Percentiles rank a stretch among this genome's conserved stretches.
Conservation (phyloP, 495 filamentous ascomycete species). For the Lichina pygmaea region DNA sequence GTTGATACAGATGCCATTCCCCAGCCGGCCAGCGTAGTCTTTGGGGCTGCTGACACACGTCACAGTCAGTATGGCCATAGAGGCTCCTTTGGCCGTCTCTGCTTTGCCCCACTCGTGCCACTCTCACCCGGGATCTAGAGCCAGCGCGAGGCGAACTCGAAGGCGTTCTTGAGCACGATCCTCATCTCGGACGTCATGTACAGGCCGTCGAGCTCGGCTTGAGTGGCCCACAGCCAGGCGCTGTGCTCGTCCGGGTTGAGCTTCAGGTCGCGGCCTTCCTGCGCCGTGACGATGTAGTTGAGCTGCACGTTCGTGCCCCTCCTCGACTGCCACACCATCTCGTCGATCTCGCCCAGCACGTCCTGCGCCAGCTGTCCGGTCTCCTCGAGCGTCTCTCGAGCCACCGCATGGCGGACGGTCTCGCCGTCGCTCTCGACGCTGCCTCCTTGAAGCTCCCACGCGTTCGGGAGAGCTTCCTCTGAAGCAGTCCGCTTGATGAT, state of each 20-base stretch:
- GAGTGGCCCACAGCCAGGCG: neutral
- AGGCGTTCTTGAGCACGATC: neutral
- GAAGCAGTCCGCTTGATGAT: neutral
- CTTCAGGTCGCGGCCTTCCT: neutral
- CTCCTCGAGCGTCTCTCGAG: slow-evolving; percentile 1
- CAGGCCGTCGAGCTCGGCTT: neutral
- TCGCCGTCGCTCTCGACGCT: neutral
- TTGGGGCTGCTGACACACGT: no score
- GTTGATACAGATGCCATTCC: no score
- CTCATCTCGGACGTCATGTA: neutral
- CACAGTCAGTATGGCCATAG: no score
- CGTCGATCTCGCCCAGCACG: neutral
- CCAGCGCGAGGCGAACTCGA: no score
- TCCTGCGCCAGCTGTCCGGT: neutral
- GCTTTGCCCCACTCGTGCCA: no score
- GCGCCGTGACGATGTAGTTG: neutral
- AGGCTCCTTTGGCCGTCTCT: no score
- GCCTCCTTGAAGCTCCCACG: neutral
- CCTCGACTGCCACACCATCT: neutral
- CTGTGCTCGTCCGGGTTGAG: neutral
- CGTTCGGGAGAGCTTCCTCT: neutral
- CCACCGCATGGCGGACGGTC: neutral
- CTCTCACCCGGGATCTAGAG: no score
- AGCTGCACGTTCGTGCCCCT: neutral
- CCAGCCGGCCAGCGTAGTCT: no score